Conservation (phyloP, 257 asterid species). For the Plectranthus barbatus region DNA sequence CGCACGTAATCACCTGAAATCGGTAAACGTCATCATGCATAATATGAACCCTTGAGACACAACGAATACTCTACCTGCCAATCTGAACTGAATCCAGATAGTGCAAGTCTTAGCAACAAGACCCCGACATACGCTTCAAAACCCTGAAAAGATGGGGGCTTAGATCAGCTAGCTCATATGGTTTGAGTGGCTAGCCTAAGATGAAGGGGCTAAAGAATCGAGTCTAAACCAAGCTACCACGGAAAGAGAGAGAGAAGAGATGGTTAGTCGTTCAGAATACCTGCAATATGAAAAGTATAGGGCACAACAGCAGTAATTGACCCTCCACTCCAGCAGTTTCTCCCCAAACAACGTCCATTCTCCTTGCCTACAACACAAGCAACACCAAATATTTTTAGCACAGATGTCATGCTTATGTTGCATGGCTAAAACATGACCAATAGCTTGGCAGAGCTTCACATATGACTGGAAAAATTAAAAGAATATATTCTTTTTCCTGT, state of each 20-base stretch:
- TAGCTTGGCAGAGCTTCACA: not conserved
- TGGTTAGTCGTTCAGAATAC: conserved; percentile 18
- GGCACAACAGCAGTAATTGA: conserved; percentile 67
- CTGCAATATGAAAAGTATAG: conserved; percentile 75
- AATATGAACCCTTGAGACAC: too few relatives aligned
- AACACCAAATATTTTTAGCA: not conserved
- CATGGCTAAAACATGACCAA: not conserved
- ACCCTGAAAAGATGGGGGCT: conserved; percentile 41
- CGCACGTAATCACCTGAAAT: conserved; percentile 79
- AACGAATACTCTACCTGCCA: conserved; percentile 67
- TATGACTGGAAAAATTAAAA: not conserved
- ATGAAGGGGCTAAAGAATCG: too few relatives aligned
- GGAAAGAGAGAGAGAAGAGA: too few relatives aligned
- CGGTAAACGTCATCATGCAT: not conserved
- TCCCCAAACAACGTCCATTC: conserved; percentile 99
- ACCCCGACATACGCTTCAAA: conserved; percentile 91
- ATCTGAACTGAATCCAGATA: conserved; percentile 61
- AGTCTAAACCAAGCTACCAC: too few relatives aligned
- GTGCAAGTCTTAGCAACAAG: conserved; percentile 71
- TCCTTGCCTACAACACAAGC: conserved; percentile 55
- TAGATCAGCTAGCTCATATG: not conserved
- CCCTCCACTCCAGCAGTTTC: conserved; percentile 99
- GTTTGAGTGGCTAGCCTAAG: conserved; percentile 2
- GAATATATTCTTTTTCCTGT: not conserved
- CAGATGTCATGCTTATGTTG: not conserved